Conservation (phyloP, 1,284 basidiomycete species). For the Vanrija sp. region DNA sequence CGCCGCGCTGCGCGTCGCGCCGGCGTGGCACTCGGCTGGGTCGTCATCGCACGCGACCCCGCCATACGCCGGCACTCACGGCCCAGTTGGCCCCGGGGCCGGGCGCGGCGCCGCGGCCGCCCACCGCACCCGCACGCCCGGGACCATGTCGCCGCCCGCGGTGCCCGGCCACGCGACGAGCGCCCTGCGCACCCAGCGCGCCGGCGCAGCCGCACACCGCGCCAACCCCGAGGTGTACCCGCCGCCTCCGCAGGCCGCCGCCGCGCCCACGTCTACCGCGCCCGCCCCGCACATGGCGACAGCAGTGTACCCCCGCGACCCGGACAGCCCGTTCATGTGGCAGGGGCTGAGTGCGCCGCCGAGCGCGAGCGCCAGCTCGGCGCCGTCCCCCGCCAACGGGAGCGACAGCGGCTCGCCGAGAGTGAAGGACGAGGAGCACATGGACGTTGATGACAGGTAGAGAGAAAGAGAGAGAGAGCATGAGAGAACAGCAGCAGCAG, state of each 20-base stretch:
- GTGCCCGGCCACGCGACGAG: too few relatives aligned
- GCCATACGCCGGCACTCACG: not conserved
- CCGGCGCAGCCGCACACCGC: not conserved
- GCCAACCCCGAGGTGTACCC: slow-evolving; percentile 27
- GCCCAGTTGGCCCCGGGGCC: not conserved
- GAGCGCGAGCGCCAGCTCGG: not conserved
- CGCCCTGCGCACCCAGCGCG: not conserved
- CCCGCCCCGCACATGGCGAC: slow-evolving; percentile 14
- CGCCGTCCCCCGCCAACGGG: too few relatives aligned
- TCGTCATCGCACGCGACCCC: not conserved
- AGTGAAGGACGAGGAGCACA: not conserved
- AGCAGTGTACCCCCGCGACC: slow-evolving; percentile 32
- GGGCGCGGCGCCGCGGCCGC: not conserved
- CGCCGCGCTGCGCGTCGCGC: slow-evolving; percentile 18
- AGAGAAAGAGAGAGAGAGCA: too few relatives aligned
- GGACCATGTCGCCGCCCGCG: not conserved
- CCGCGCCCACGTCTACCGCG: slow-evolving; percentile 1
- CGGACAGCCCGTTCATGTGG: slow-evolving; percentile 22
- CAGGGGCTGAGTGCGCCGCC: not conserved
- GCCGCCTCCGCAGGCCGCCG: slow-evolving; percentile 12
- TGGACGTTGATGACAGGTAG: slow-evolving; percentile 1
- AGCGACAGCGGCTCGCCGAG: too few relatives aligned
- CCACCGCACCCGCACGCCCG: not conserved
- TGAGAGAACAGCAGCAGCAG: too few relatives aligned
- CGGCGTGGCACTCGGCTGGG: slow-evolving; percentile 20